A percentile compares a stretch with the other conserved stretches of the same genome.
phyloP scores from a whole-genome alignment of 345 rosid species.

The Brassica cretica region DNA sequence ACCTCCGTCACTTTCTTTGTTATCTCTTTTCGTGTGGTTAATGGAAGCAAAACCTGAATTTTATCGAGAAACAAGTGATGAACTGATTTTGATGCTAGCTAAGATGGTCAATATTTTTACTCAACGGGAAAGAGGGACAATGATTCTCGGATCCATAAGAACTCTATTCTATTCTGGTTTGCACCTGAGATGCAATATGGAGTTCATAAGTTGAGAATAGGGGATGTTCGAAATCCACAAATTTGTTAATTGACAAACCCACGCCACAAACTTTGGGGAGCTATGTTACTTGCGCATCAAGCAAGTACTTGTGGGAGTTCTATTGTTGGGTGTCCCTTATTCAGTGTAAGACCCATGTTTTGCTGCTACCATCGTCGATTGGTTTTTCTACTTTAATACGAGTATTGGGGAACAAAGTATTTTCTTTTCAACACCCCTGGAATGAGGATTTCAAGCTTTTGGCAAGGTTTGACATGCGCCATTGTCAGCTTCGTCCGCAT shows the following conservation, averaged over 20 bases:
- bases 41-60: too few species aligned
- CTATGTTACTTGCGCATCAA: neutral
- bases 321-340: neutral
- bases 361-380: neutral
- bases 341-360: neutral
- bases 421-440: neutral
- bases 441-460: neutral
- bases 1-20: too few species aligned
- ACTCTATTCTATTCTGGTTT: neutral
- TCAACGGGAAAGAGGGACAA: neutral
- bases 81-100: neutral
- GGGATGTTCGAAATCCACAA: neutral
- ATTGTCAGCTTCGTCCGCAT: neutral
- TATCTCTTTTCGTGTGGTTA: too few species aligned
- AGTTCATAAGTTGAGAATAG: neutral
- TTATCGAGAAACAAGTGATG: neutral
- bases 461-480: neutral
- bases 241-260: neutral
- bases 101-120: neutral
- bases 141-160: neutral
- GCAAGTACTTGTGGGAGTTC: neutral
- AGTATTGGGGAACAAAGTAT: neutral
- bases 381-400: neutral
- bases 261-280: neutral
- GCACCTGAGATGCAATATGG: neutral